Evolutionary conservation across 2,329 filamentous ascomycete genomes (phyloP).

Genomic region (Cercospora beticola): DNA sequence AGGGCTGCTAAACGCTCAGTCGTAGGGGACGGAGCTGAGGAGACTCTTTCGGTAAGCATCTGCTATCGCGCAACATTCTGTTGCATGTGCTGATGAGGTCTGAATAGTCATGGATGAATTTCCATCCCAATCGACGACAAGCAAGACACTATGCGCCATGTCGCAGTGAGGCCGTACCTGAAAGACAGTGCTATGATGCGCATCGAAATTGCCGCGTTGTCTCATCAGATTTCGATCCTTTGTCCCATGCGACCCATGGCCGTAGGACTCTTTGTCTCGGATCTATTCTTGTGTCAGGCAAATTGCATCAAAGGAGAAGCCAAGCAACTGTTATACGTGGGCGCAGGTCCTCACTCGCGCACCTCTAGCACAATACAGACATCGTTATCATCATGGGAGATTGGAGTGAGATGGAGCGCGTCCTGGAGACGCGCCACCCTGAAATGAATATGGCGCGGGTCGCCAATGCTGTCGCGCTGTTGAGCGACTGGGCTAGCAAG

Average conservation of each 20-base stretch:
- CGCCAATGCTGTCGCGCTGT: not conserved
- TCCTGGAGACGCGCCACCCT: conserved; percentile 10
- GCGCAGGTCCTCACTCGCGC: not conserved
- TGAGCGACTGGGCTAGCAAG: conserved; percentile 1
- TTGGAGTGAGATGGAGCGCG: conserved; percentile 1
- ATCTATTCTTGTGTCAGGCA: not conserved
- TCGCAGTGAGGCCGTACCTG: not conserved
- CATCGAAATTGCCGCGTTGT: not conserved
- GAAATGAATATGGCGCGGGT: conserved; percentile 3
- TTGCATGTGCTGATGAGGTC: not conserved
- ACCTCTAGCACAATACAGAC: too few relatives aligned
- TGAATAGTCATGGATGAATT: not conserved
- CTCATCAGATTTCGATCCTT: not conserved
- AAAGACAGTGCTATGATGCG: not conserved
- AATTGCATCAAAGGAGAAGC: not conserved
- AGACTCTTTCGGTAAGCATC: not conserved
- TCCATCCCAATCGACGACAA: not conserved
- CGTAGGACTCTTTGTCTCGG: not conserved
- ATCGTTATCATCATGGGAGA: conserved; percentile 1
- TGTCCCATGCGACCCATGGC: not conserved
- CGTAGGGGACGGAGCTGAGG: not conserved
- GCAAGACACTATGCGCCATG: not conserved
- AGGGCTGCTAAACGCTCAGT: not conserved
- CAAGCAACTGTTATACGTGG: not conserved
- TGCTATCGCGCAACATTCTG: not conserved